Evolutionary conservation across 2,329 filamentous ascomycete species (phyloP).

Genomic region (Scedosporium minutisporum): DNA sequence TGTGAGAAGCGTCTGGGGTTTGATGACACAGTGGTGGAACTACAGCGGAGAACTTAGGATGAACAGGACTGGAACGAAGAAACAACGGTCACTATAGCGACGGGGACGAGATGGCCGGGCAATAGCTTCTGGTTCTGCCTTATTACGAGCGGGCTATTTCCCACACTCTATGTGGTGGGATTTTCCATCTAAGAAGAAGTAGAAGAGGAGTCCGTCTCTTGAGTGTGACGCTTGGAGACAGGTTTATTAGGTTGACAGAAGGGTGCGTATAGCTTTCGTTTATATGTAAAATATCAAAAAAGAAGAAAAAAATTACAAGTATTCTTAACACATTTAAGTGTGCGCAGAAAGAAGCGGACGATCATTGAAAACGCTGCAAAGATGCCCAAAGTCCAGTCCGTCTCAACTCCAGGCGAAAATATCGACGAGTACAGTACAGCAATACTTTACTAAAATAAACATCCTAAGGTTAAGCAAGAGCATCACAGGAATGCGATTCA

Average conservation of each 20-base stretch:
- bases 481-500: no score
- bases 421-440: no score
- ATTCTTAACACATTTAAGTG: neutral
- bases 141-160: no score
- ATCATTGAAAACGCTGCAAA: no score
- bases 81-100: neutral
- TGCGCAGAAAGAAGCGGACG: neutral
- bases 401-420: no score
- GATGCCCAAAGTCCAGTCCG: no score
- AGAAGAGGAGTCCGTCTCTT: no score
- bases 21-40: neutral
- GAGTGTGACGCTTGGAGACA: neutral
- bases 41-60: neutral
- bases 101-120: neutral
- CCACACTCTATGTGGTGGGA: no score
- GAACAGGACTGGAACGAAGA: neutral
- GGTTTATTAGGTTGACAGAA: neutral
- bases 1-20: neutral
- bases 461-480: no score
- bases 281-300: neutral
- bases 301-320: conserved; percentile 6
- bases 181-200: no score
- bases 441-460: neutral
- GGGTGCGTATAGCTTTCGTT: conserved; percentile 4
- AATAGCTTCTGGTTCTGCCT: neutral